Conservation (phyloP, 768 basidiomycete genomes). For the Pisolithus sp. region DNA sequence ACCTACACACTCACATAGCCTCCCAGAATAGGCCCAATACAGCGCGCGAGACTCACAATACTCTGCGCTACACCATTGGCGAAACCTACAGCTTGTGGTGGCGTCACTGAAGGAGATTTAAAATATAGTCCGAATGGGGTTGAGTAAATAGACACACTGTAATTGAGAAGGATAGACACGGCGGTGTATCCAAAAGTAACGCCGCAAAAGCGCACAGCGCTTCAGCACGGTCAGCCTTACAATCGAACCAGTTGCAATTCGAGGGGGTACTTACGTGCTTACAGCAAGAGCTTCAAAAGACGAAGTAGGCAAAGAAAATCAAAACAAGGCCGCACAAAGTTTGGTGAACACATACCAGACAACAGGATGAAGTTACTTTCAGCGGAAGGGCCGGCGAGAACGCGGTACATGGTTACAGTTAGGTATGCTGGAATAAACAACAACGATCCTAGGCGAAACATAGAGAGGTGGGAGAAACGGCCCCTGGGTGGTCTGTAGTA, state of each 20-base stretch:
- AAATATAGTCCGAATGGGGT: background rate
- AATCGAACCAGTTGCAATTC: background rate
- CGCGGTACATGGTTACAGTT: conserved; percentile 66
- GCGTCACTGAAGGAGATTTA: conserved; percentile 59
- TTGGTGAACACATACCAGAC: conserved; percentile 47
- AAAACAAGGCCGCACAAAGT: conserved; percentile 3
- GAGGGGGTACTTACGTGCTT: conserved; percentile 61
- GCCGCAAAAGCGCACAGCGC: conserved; percentile 83
- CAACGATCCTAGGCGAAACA: conserved; percentile 84
- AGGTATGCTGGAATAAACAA: conserved; percentile 90
- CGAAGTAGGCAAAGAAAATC: background rate
- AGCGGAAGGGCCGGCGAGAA: conserved; percentile 60
- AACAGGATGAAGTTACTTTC: conserved; percentile 78
- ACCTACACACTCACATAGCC: conserved; percentile 52
- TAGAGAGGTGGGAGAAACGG: conserved; percentile 76
- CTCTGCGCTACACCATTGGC: conserved; percentile 97
- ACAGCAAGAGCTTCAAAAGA: conserved; percentile 51
- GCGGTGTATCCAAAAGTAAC: conserved; percentile 88
- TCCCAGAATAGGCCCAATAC: conserved; percentile 80
- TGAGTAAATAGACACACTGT: conserved; percentile 44
- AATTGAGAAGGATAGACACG: conserved; percentile 81
- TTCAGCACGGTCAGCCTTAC: conserved; percentile 23
- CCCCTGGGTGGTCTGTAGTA: conserved; percentile 64
- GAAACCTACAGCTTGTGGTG: conserved; percentile 79
- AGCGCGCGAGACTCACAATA: conserved; percentile 88